Evolutionary conservation across 441 rosid genomes (phyloP).

Genomic region (Kokia cookei): DNA sequence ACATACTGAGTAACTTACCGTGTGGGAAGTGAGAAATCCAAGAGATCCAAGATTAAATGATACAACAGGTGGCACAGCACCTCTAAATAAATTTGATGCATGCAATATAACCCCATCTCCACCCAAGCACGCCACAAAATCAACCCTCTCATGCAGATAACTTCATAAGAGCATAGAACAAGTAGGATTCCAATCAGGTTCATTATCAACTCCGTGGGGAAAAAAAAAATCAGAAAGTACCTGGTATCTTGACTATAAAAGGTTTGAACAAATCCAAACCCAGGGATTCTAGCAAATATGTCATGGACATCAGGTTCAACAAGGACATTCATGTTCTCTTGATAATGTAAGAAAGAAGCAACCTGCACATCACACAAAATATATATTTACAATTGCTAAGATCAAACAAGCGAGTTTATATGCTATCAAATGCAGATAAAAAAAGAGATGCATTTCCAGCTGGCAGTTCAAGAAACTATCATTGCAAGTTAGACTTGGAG

Average conservation of each 20-base stretch:
- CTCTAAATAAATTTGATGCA: slow-evolving; percentile 91
- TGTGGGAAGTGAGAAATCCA: slow-evolving; percentile 95
- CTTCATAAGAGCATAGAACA: slow-evolving; percentile 30
- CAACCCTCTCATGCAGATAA: slow-evolving; percentile 96
- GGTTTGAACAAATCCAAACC: slow-evolving; percentile 95
- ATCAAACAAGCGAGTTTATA: neutral
- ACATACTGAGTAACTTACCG: slow-evolving; percentile 40
- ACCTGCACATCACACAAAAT: slow-evolving; percentile 41
- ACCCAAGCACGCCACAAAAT: slow-evolving; percentile 95
- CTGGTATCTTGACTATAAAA: slow-evolving; percentile 97
- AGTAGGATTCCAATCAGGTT: slow-evolving; percentile 6
- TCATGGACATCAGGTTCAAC: slow-evolving; percentile 99
- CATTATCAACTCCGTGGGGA: neutral
- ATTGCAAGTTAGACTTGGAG: neutral
- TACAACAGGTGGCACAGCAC: slow-evolving; percentile 92
- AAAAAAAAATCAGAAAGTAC: slow-evolving; percentile 28
- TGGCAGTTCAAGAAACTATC: neutral
- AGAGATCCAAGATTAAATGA: slow-evolving; percentile 97
- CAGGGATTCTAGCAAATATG: slow-evolving; percentile 94
- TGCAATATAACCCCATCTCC: slow-evolving; percentile 98
- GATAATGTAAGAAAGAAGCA: slow-evolving; percentile 84
- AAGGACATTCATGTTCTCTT: slow-evolving; percentile 91
- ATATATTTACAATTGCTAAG: slow-evolving; percentile 1
- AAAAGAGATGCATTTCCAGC: neutral
- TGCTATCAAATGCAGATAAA: neutral